Evolutionary conservation across 139 green algal species (phyloP).

Genomic region (Pseudopediastrum boryanum): DNA sequence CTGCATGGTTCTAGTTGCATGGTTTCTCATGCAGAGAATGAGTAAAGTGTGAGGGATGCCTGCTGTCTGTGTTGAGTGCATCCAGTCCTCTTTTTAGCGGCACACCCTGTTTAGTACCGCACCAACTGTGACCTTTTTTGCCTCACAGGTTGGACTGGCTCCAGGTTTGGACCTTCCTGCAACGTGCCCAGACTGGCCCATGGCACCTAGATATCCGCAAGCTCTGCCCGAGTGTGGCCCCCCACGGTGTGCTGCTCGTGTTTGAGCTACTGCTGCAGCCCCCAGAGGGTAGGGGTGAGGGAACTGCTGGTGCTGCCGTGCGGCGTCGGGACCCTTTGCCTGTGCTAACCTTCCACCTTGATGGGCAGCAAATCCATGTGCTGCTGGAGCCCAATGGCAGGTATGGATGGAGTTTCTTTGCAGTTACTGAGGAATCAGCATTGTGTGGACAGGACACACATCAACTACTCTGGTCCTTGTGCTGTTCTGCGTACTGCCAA

Average conservation of each 20-base stretch:
- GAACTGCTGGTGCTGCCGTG: neutral
- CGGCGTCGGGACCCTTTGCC: slow-evolving; percentile 8
- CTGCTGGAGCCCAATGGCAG: slow-evolving; percentile 21
- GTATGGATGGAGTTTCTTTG: too few relatives aligned
- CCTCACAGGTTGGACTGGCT: slow-evolving; percentile 23
- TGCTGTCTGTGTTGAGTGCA: neutral
- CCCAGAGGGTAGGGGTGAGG: too few relatives aligned
- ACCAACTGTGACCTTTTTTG: neutral
- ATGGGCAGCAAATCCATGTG: slow-evolving; percentile 13
- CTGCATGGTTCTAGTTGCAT: neutral
- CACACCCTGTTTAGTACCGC: neutral
- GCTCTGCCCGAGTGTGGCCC: neutral
- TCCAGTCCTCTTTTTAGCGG: neutral
- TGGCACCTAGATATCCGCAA: slow-evolving; percentile 22
- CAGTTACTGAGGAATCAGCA: too few relatives aligned
- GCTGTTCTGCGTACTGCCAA: too few relatives aligned
- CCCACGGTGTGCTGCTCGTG: slow-evolving; percentile 27
- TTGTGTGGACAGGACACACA: too few relatives aligned
- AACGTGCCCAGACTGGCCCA: slow-evolving; percentile 26
- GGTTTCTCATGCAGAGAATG: neutral
- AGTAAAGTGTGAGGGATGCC: neutral
- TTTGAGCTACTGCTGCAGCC: slow-evolving; percentile 42
- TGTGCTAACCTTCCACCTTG: slow-evolving; percentile 29
- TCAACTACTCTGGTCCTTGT: too few relatives aligned
- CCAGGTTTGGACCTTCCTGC: slow-evolving; percentile 34